Evolutionary conservation across 2,329 filamentous ascomycete species (phyloP), one percentile per base, ranked within the genome.

Genomic region (Lecanosticta acicola): DNA sequence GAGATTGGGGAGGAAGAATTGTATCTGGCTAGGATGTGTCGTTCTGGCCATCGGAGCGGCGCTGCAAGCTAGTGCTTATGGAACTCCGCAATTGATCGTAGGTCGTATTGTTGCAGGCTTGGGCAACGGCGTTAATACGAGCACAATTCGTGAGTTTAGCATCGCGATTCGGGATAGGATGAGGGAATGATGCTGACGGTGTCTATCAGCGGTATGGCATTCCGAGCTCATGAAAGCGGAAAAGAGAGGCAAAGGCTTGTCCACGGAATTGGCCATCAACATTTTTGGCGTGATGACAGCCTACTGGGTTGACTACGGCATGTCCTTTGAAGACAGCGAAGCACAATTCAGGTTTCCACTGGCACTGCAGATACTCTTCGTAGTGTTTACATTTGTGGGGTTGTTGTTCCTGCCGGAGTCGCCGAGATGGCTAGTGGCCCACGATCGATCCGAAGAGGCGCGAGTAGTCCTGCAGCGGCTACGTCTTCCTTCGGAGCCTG

Each of bases 21-120:
- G 66, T 36, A 66, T 76, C 36, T 55, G 75, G 43, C 51, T 72
- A 3, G 73, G 73, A 8, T 71, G 70, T 0, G 66, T 67, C 0
- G 68, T 75, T 42, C 71, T 76, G 69, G 63, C 60, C 19, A 59
- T 73, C 36, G 73, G 73, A 1, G 71, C 71, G 3, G 65, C 74
- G 36, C 60, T 76, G 1, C 71, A 75, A 46, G 68, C 68, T 21
- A 58, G 66, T 1, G 63, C 71, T 0, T 76, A 64, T 49, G 43
- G 35, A 3, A 45, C 72, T 7, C 66, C 62, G 14, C 66, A 68
- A 39, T 67, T 74, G 18, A 69, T 77, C 14, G 69, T 71, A 14
- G 73, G 72, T 7, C 41, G 72, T 7, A 71, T 74, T 49, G 73
- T 77, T 66, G 64, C 79, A 68, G 65, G 70, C 0, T 64, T 70